Conservation (phyloP, 768 basidiomycete genomes). For the Coprinopsis strossmayeri region DNA sequence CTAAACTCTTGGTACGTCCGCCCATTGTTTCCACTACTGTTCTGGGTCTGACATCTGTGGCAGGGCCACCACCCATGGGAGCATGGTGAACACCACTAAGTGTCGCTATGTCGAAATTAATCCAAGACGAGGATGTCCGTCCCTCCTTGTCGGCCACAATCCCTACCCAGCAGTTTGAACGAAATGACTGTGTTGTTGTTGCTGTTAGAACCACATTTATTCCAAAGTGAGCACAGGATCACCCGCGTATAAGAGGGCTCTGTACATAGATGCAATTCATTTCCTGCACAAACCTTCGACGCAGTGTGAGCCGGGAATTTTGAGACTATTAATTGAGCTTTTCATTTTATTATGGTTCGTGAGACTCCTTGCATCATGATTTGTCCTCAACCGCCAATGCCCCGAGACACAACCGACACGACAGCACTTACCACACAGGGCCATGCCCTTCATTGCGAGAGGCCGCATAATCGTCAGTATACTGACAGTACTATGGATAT, state of each 20-base stretch:
- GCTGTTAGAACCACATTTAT: no score
- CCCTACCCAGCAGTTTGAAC: no score
- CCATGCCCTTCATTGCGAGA: constrained; percentile 20
- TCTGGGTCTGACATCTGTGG: neutral
- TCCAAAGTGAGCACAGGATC: neutral
- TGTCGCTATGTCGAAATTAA: no score
- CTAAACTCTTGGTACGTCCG: constrained; percentile 63
- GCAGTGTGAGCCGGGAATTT: neutral
- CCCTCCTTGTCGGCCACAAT: no score
- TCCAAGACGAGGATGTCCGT: no score
- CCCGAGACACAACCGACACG: neutral
- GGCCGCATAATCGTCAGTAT: constrained; percentile 32
- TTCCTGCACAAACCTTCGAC: neutral
- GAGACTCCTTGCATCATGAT: constrained; percentile 5
- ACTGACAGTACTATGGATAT: constrained; percentile 55
- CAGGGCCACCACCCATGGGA: constrained; percentile 50
- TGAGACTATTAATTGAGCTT: neutral
- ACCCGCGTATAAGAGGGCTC: neutral
- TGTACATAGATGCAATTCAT: neutral
- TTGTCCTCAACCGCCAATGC: neutral
- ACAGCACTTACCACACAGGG: neutral
- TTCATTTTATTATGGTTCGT: no score
- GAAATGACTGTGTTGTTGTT: no score
- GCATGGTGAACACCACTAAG: constrained; percentile 14
- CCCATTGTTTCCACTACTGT: constrained; percentile 2